Base-by-base conservation (phyloP, 2,329 filamentous ascomycete genomes). In the Penicillium sp. region DNA sequence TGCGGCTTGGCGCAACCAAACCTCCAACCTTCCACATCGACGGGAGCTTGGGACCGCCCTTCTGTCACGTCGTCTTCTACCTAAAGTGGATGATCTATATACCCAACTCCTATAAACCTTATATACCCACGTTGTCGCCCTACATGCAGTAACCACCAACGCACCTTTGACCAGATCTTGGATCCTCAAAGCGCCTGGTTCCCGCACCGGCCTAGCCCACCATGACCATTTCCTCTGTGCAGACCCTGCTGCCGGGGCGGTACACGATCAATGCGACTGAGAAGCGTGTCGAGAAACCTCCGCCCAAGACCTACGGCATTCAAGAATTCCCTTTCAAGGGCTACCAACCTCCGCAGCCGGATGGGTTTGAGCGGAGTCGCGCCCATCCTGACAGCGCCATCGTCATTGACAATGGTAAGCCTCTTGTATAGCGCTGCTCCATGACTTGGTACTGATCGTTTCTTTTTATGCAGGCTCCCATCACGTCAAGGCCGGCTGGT, bases 361-460 rank as follows among this genome's bases (percentile, higher is more conserved):
- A 92, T 62, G 88, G 87, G 42, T 90, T 87, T 65, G 78, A 81
- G 62, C 78, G 80, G 59, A 91, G 88, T 52, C 78, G 81, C 44
- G 73, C 81, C 49, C 73, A 79, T 18, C 70, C 78, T 13, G 78
- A 75, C 50, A 87, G 84, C 44, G 89, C 90, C 44, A 96, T 98
- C 64, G 88, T 98, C 55, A 97, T 98, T 66, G 93, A 98, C 75
- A 96, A 96, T 86, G 93, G 91, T 95, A 74, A 40, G 58, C 47
- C 40, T 23, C 4, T n/a, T 31, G 9, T 27, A 12, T 6, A 9
- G 3, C 32, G 3, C 12, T 40, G 0, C 13, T 6, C 23, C 6
- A 28, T 27, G 12, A 41, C 0, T 15, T 1, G 12, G 24, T 13
- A n/a, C 25, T 55, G 13, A 59, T 44, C 13, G 2, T n/a, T 18